phyloP scores from a whole-genome alignment of 2,329 filamentous ascomycete species.

The Peltaster fructicola region DNA sequence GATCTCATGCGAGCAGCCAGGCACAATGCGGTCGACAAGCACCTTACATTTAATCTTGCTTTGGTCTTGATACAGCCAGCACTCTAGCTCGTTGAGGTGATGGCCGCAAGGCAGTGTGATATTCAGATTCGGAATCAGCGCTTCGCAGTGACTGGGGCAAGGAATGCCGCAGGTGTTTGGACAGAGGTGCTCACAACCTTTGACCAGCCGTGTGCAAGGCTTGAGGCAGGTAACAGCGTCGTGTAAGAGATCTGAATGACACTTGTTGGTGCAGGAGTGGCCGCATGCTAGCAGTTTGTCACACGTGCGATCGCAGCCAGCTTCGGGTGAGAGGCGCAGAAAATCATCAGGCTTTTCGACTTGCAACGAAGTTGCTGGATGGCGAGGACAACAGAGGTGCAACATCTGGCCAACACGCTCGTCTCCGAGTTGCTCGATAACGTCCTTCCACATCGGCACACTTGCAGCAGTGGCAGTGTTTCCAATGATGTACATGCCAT shows the following conservation, averaged over 20 bases:
- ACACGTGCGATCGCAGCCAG: constrained; percentile 40
- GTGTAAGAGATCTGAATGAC: constrained; percentile 28
- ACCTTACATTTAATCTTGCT: constrained; percentile 31
- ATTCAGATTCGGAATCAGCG: constrained; percentile 13
- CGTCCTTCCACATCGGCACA: constrained; percentile 46
- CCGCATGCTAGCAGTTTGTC: constrained; percentile 26
- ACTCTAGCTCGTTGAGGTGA: constrained; percentile 8
- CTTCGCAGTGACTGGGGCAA: constrained; percentile 22
- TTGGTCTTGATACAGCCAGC: constrained; percentile 24
- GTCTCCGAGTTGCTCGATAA: constrained; percentile 34
- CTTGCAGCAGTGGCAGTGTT: constrained; percentile 48
- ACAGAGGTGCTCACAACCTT: constrained; percentile 27
- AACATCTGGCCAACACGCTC: constrained; percentile 34
- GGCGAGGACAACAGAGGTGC: constrained; percentile 42
- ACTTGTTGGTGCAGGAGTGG: constrained; percentile 27
- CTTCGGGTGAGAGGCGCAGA: constrained; percentile 37
- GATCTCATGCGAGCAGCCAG: constrained; percentile 38
- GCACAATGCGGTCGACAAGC: constrained; percentile 30
- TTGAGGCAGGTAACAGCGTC: constrained; percentile 24
- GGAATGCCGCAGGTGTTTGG: constrained; percentile 23
- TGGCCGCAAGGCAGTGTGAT: constrained; percentile 17
- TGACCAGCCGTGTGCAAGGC: constrained; percentile 20
- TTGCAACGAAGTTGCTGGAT: constrained; percentile 33
- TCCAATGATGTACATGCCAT: constrained; percentile 57
- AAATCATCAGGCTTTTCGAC: constrained; percentile 43